Base-by-base conservation (phyloP, 2,329 filamentous ascomycete species). In the Ophiocordyceps camponoti-saundersi region DNA sequence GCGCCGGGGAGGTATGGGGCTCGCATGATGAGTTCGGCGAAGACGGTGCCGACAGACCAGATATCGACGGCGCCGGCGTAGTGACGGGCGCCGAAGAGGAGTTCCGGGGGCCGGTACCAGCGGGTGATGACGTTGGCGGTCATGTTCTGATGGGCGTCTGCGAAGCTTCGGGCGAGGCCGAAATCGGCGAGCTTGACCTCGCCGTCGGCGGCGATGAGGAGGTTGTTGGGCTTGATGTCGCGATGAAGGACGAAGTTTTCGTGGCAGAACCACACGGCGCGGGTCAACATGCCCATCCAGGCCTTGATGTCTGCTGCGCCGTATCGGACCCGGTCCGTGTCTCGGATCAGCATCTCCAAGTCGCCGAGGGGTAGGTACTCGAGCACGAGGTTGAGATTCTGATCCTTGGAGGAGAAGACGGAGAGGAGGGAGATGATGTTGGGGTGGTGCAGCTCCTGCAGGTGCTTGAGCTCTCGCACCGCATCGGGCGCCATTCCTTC, bases 171-270 rank as follows among this genome's bases (percentile, higher is more conserved):
- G 6, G 92, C 92, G 32, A 98, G 79, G 72, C 92, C 92, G 57
- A 98, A 98, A 82, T 98, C 92, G 34, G 90, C 92, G 45, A 98
- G 77, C 63, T 96, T 96, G 59, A 98, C 79, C 58, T 90, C 85
- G 44, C 92, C 90, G 60, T 95, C 85, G 41, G 86, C 84, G 21
- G 88, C 88, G 56, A 98, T 94, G 49, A 98, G 73, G 65, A 96
- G 69, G 68, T 98, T 98, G 75, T 96, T 96, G 44, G 90, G 90
- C 67, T 98, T 98, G 71, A 98, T 96, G 70, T 98, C 92, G 56
- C 92, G 85, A 66, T 98, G 92, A 29, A 98, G 73, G 18, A 98
- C 78, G 56, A 83, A 90, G 62, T 92, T 93, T 60, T 89, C 85
- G 64, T 98, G 92, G 64, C 92, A 96, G 70, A 94, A 98, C 82